Conservation (phyloP, 2,329 filamentous ascomycete genomes). For the Sporothrix mexicana region DNA sequence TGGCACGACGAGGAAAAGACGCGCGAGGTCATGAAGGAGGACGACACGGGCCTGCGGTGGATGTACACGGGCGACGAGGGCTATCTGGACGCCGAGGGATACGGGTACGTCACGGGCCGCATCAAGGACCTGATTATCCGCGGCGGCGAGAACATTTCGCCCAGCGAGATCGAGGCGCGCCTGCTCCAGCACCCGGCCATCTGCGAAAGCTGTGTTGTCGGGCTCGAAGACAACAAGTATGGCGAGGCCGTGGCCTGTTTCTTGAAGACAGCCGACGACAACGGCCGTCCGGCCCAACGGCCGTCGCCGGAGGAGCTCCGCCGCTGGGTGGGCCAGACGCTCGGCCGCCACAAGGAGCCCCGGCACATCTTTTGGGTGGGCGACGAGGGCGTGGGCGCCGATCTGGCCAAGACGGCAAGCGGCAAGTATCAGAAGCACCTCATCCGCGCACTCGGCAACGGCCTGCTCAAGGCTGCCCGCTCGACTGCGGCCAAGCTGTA, state of each 20-base stretch:
- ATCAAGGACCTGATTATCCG: conserved; percentile 81
- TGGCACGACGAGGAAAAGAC: conserved; percentile 78
- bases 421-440: neutral
- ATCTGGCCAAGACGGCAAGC: neutral
- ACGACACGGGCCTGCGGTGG: conserved; percentile 64
- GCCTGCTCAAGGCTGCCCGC: neutral
- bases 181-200: conserved; percentile 34
- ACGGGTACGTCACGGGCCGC: conserved; percentile 74
- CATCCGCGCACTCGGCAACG: neutral
- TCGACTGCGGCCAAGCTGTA: neutral
- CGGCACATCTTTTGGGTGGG: conserved; percentile 29
- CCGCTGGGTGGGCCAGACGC: conserved; percentile 26
- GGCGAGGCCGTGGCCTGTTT: conserved; percentile 33
- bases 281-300: too few relatives aligned
- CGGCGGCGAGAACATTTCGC: conserved; percentile 34
- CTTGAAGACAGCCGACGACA: neutral
- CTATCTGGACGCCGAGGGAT: conserved; percentile 69
- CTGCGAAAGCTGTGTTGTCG: conserved; percentile 32
- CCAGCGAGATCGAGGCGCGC: conserved; percentile 35
- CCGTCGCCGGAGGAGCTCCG: conserved; percentile 18
- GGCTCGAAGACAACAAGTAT: conserved; percentile 30
- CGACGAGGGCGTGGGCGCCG: neutral
- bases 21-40: conserved; percentile 61
- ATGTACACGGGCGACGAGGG: conserved; percentile 72
- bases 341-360: conserved; percentile 29